Base-by-base conservation (phyloP, 208 protist species). In the Crithidia thermophila region DNA sequence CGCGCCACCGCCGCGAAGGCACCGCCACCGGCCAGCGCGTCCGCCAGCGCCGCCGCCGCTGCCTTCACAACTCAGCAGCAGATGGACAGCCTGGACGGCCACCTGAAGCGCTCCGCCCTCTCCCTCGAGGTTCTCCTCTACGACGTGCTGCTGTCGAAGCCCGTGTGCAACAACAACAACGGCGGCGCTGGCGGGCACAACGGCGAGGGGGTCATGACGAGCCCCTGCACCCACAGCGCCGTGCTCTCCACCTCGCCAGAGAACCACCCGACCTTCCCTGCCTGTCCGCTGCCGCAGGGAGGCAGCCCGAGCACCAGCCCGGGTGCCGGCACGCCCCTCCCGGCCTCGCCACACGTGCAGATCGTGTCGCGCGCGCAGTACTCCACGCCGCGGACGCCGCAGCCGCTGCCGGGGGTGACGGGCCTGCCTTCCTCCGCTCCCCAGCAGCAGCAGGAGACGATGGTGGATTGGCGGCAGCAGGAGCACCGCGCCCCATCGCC, bases 61-160 rank as follows among this genome's bases (percentile, higher is more conserved):
- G 21, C 27, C 14, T 23, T 51, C 50, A n/a, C n/a, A 0, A 31
- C 40, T 6, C 43, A 4, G 37, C 46, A 43, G 34, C 67, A 50
- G 49, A 34, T 57, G 20, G 67, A 64, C 25, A 63, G 49, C 28
- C 23, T 51, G n/a, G 49, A 65, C 7, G 67, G 47, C 20, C 45
- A 64, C 21, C 34, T 72, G 14, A 64, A 59, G 45, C 57, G 67
- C 25, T 58, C 57, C 7, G 55, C 67, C 18, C 49, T 36, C 7
- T 65, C 57, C 0, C 34, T 72, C 34, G 67, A 63, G 67, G 30
- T 59, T 37, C 53, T 70, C 3, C 40, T 70, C 27, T 70, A 70
- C 40, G 53, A 70, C 39, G 64, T 70, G 5, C 53, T 70, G 2
- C 53, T 70, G 5, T 70, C 64, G 4, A 70, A 61, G 43, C 64